Percentiles rank a stretch among this genome's conserved stretches.
These are phyloP conservation scores for Mycena amicta DNA, from an alignment of 768 basidiomycete genomes.

Conservation along the genomic window DNA sequence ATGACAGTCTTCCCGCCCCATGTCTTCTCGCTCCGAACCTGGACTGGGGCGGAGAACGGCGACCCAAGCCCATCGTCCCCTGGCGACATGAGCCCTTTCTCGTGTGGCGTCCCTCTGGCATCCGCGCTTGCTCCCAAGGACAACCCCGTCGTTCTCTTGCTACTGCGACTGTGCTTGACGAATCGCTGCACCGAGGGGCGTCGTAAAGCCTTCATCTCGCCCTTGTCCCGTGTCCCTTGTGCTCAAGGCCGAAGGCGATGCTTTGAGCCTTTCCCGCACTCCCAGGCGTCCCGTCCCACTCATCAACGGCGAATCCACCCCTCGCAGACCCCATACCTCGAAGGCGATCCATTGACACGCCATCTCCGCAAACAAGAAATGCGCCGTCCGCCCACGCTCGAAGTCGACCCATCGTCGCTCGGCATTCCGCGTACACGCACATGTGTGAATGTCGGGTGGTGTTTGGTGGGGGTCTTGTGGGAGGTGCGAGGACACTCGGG, in stretches of 20 bases:
- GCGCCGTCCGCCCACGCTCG: conserved; percentile 59
- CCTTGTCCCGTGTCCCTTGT: not conserved
- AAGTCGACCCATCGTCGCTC: conserved; percentile 47
- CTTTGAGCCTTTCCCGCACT: not conserved
- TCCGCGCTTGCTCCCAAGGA: not conserved
- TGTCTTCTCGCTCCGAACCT: too few species aligned
- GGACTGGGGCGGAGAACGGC: not conserved
- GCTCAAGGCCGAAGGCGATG: not conserved
- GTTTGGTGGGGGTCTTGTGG: conserved; percentile 13
- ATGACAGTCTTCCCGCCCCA: too few species aligned
- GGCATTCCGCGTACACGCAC: conserved; percentile 31
- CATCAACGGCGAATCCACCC: conserved; percentile 33
- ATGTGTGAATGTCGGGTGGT: conserved; percentile 30
- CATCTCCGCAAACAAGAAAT: conserved; percentile 52
- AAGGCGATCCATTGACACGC: conserved; percentile 28
- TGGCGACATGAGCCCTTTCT: conserved; percentile 52
- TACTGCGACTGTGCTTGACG: not conserved
- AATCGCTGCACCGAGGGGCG: too few species aligned
- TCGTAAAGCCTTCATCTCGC: not conserved
- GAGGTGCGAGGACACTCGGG: conserved; percentile 34
- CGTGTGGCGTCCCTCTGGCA: not conserved
- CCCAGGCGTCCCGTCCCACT: conserved; percentile 1
- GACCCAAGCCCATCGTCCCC: conserved; percentile 33
- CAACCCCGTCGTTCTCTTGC: not conserved
- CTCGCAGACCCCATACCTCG: too few species aligned